These are phyloP conservation scores for Skeletonema tropicum DNA, from an alignment of 108 stramenopile genomes.

Conservation along the genomic window DNA sequence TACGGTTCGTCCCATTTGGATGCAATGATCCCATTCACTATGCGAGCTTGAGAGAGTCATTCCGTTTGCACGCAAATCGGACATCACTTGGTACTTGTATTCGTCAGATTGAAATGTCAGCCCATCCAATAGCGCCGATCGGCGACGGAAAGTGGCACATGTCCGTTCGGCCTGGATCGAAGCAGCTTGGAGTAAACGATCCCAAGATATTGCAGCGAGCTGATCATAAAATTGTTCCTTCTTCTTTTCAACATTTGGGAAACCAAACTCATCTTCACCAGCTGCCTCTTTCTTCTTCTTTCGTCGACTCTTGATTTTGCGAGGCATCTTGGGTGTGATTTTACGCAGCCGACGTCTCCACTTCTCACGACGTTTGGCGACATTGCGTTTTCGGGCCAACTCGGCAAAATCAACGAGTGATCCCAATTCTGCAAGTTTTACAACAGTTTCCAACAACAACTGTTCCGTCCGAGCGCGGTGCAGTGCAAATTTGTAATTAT, in stretches of 20 bases:
- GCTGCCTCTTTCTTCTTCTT: not conserved
- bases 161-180: constrained; percentile 35
- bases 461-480: constrained; percentile 39
- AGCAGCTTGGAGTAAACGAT: constrained; percentile 37
- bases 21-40: constrained; percentile 48
- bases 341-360: constrained; percentile 29
- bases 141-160: constrained; percentile 45
- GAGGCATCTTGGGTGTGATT: constrained; percentile 29
- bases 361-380: constrained; percentile 39
- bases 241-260: constrained; percentile 33
- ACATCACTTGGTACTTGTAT: constrained; percentile 41
- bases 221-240: constrained; percentile 44
- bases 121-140: constrained; percentile 27
- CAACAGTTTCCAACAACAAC: constrained; percentile 29
- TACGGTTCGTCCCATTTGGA: constrained; percentile 47
- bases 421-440: constrained; percentile 43
- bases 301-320: constrained; percentile 16
- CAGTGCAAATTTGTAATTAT: constrained; percentile 31
- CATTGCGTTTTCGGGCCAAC: constrained; percentile 37
- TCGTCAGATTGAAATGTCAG: constrained; percentile 43
- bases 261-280: not conserved
- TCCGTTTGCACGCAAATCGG: constrained; percentile 37
- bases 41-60: constrained; percentile 33
- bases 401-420: constrained; percentile 41
- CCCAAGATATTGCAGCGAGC: constrained; percentile 43